Base-by-base conservation (phyloP, 805 yeast genomes). In the Wickerhamomyces alni region DNA sequence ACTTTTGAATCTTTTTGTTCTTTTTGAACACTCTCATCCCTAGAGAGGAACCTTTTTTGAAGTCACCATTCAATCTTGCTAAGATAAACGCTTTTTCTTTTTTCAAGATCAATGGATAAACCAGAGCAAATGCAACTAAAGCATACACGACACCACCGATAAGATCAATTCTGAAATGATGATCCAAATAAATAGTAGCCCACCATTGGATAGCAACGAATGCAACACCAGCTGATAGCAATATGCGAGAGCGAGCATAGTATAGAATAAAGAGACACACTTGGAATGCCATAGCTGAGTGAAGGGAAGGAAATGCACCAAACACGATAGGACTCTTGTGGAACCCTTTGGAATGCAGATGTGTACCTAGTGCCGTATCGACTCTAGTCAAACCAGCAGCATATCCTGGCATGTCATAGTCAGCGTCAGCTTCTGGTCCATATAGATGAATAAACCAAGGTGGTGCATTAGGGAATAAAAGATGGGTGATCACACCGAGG, bases 101-200 rank as follows among this genome's bases (percentile, higher is more conserved):
- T 59, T 57, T 74, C 27, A 66, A 58, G 17, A 61, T 46, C 28
- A 54, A 50, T 24, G 63, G 52, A 48, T 66, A 66, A 39, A 75
- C 62, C 2, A 72, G 11, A 3, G 66, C 52, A 55, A 72, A 77
- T 19, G 66, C 50, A 11, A 58, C 25, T 5, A 75, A 43, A 0
- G 84, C 70, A 59, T 81, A 81, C 4, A 64, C 25, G 52, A 75
- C 56, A 8, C 87, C 87, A 13, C 65, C 64, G 29, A 79, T 57
- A 38, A 80, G 59, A 53, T 82, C 87, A 27, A 80, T 57, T 43
- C 85, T 66, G 72, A 80, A 82, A 57, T 81, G 88, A 57, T 80
- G 87, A 54, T 80, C 87, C 42, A 82, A 57, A 50, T 82, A 82
- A 62, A 81, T 76, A 3, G 86, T 77, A 18, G 85, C 76, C 86